Base-by-base conservation (phyloP, 2,329 filamentous ascomycete genomes). In the Aspergillus caelatus region DNA sequence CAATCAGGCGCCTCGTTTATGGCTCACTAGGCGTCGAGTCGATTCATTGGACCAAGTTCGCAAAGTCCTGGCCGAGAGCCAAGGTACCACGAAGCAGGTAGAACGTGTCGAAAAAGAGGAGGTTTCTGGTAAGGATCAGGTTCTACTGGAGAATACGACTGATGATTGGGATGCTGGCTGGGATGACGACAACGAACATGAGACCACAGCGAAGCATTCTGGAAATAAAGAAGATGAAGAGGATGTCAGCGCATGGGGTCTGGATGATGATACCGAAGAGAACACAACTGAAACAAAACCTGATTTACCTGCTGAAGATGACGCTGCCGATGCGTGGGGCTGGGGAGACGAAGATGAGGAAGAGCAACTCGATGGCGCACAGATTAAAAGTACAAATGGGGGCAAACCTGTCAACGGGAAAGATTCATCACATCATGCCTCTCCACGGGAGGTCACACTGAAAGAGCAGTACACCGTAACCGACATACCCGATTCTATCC, bases 401-500 rank as follows among this genome's bases (percentile, higher is more conserved):
- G 19, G 65, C 7, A 68, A 70, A 30, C 70, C 77, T 64, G 60
- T 67, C 46, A 70, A 72, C 46, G 69, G 65, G 34, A 65, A 66
- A 23, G 65, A 67, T 30, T 59, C 63, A 50, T 57, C 63, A 23
- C 41, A 70, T 60, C 54, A 62, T 32, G 21, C 60, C 19, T 61
- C 68, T 46, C 64, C 82, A 10, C 83, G 88, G 61, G 91, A 95
- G 73, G 80, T 98, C 63, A 91, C 91, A 0, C 80, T 98, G 52
- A 91, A 85, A 65, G 95, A 99, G 78, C 91, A 86, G 1, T 99
- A 97, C 76, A 91, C 89, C 63, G 91, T 97, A 58, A 97, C 94
- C 0, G 91, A 91, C 2, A 90, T 97, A 75, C 94, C 95, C 0
- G 89, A 93, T 65, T 87, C 89, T 4, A 88, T 98, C 14, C 66